Conservation (phyloP, 129 eudicot genomes). For the Flaveria trinervia region DNA sequence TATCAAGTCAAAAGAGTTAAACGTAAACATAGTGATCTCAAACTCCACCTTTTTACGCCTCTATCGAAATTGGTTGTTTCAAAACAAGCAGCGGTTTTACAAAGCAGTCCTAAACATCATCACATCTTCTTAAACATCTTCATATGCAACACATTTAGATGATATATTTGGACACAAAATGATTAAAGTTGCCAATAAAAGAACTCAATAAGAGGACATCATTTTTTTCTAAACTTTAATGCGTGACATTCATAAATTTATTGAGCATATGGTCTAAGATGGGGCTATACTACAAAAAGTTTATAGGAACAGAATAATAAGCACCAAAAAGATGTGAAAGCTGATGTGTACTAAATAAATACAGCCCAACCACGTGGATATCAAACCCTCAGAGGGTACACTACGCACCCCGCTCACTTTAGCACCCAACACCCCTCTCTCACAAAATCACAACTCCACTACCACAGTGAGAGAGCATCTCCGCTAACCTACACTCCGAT, state of each 20-base stretch:
- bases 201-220: too few species aligned
- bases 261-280: not conserved
- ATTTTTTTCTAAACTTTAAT: not conserved
- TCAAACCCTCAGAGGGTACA: slow-evolving; percentile 22
- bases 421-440: slow-evolving; percentile 35
- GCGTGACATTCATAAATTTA: not conserved
- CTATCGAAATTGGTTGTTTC: too few species aligned
- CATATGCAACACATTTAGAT: too few species aligned
- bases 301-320: slow-evolving; percentile 14
- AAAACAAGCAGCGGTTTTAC: too few species aligned
- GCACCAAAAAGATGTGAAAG: slow-evolving; percentile 11
- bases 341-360: slow-evolving; percentile 27
- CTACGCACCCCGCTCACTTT: slow-evolving; percentile 42
- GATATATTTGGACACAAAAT: too few species aligned
- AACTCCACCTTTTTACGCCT: too few species aligned
- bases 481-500: slow-evolving; percentile 8
- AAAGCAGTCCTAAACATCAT: too few species aligned
- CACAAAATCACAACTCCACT: not conserved
- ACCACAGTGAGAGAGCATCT: slow-evolving; percentile 20
- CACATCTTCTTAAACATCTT: too few species aligned
- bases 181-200: too few species aligned
- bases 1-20: too few species aligned
- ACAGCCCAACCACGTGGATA: slow-evolving; percentile 39
- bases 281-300: not conserved
- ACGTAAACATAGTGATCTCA: too few species aligned